Percentiles rank a stretch among this genome's conserved stretches.
phyloP scores from a whole-genome alignment of 148 eudicot genomes.

The Vaccinium vitisidaea region DNA sequence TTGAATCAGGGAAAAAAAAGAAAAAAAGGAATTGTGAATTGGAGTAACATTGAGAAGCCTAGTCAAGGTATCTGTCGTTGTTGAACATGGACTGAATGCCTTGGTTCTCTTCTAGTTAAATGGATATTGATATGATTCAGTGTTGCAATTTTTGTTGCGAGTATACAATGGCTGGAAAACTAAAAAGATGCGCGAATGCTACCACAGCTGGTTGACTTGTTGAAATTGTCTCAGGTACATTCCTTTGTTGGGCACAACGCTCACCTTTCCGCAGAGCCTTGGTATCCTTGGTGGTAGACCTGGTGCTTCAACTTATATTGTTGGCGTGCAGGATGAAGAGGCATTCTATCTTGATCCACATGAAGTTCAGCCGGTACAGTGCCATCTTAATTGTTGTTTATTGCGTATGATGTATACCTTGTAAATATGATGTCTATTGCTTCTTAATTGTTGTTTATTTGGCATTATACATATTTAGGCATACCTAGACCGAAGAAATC shows the following conservation, averaged over 20 bases:
- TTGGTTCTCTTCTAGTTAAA: background rate
- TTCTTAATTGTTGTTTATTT: background rate
- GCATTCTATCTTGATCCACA: constrained; percentile 97
- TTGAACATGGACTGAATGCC: background rate
- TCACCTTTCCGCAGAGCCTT: constrained; percentile 91
- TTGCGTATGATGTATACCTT: background rate
- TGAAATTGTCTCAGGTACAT: constrained; percentile 56
- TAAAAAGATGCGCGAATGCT: background rate
- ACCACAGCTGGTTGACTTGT: background rate
- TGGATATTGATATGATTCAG: background rate
- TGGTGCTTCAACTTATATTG: constrained; percentile 92
- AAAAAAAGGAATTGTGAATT: background rate
- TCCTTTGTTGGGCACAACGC: constrained; percentile 75
- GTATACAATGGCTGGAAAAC: background rate
- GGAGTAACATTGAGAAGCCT: background rate
- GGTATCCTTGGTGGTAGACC: constrained; percentile 93
- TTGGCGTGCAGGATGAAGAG: constrained; percentile 88
- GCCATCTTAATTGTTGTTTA: background rate
- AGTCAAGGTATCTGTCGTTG: background rate
- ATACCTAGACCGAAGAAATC: background rate
- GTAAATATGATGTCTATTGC: too few relatives aligned
- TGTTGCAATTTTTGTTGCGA: background rate
- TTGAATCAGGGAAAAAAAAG: background rate
- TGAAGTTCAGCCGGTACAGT: constrained; percentile 78
- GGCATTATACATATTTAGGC: background rate